Conservation (phyloP, 2,329 filamentous ascomycete genomes). For the Mycosphaerella sp. region DNA sequence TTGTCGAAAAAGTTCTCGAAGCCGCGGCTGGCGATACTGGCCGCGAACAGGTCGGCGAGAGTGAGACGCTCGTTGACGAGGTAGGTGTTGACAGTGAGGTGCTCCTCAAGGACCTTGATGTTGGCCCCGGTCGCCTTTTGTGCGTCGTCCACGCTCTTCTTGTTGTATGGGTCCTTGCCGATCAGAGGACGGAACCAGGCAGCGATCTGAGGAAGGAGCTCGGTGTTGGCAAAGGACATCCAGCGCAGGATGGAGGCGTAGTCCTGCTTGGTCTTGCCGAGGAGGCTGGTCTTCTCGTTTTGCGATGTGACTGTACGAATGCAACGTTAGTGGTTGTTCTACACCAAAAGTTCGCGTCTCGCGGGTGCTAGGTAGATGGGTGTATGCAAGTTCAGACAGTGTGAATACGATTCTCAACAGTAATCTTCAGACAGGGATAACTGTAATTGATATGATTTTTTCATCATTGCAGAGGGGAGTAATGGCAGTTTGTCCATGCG, state of each 20-base stretch:
- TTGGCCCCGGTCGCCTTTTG: slow-evolving; percentile 63
- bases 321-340: slow-evolving; percentile 7
- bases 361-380: neutral
- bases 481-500: neutral
- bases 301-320: slow-evolving; percentile 76
- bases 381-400: slow-evolving; percentile 56
- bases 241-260: slow-evolving; percentile 96
- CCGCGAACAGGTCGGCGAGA: slow-evolving; percentile 85
- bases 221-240: slow-evolving; percentile 94
- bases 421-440: slow-evolving; percentile 98
- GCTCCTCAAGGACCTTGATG: slow-evolving; percentile 70
- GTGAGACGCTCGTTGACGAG: slow-evolving; percentile 97
- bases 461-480: slow-evolving; percentile 56
- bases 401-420: slow-evolving; percentile 81
- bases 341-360: neutral
- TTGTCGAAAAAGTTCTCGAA: slow-evolving; percentile 95
- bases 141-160: slow-evolving; percentile 85
- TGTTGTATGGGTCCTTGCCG: slow-evolving; percentile 85
- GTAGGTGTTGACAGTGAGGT: slow-evolving; percentile 90
- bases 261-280: slow-evolving; percentile 99
- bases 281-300: slow-evolving; percentile 99
- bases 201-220: slow-evolving; percentile 68
- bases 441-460: slow-evolving; percentile 57
- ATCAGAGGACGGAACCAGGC: slow-evolving; percentile 82
- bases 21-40: slow-evolving; percentile 72